A percentile compares a stretch with the other conserved stretches of the same genome.
These are phyloP conservation scores for Rhodamnia rubescens DNA, from an alignment of 345 rosid species.

Conservation along the genomic window DNA sequence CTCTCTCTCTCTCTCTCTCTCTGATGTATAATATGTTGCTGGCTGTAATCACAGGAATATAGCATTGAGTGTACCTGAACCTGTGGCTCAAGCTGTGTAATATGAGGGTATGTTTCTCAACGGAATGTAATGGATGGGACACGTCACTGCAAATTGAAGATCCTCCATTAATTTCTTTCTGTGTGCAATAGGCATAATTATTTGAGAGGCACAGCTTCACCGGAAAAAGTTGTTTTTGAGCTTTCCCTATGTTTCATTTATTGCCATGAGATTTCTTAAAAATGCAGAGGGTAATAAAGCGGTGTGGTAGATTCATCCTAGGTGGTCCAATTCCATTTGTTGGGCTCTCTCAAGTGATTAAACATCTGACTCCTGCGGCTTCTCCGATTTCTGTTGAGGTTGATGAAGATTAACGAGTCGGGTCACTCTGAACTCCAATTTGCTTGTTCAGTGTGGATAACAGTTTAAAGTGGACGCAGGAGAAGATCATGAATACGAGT, in stretches of 20 bases:
- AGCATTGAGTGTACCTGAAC: constrained; percentile 26
- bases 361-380: background rate
- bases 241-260: background rate
- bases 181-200: background rate
- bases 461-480: background rate
- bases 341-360: background rate
- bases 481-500: background rate
- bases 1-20: background rate
- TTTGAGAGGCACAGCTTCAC: background rate
- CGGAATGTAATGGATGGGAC: background rate
- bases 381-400: background rate
- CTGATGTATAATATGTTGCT: background rate
- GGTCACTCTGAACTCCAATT: background rate
- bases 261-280: background rate
- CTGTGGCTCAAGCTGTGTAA: constrained; percentile 45
- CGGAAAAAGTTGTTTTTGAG: background rate
- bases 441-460: background rate
- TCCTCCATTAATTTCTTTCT: background rate
- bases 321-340: background rate
- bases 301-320: background rate
- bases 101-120: background rate
- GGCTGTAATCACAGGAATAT: constrained; percentile 26
- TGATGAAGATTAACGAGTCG: background rate
- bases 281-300: background rate
- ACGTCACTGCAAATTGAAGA: background rate